Base-by-base conservation (phyloP, 495 filamentous ascomycete genomes). In the Cercophora newfieldiana region DNA sequence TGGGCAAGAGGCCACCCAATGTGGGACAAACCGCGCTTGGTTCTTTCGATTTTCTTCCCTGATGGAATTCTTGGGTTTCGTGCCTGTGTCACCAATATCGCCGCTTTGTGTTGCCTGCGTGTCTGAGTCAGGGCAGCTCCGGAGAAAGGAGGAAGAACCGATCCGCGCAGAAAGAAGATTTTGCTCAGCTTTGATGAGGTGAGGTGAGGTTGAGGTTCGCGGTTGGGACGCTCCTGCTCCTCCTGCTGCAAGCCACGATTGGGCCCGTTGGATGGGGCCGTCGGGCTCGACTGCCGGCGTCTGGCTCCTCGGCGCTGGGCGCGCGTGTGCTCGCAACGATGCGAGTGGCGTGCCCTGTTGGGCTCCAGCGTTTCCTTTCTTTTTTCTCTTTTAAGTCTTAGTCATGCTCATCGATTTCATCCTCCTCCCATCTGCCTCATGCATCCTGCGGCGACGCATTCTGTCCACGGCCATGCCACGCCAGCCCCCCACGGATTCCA, bases 281-380 rank as follows among this genome's bases (percentile, higher is more conserved):
- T 63, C 61, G 61, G 61, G 61, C 61, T 48, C 61, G 30, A 54
- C 50, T 63, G 61, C 61, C 61, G 60, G 33, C 19, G n/a, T 7
- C 22, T 37, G 24, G 24, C 24, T 26, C 19, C n/a, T 26, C 8
- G 55, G 55, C 55, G 55, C 55, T 62, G 44, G 18, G 14, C 18
- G 48, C 57, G 29, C 47, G 14, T 50, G 30, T n/a, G 10, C 22
- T 49, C 37, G 10, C 37, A 14, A 5, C n/a, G n/a, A n/a, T n/a
- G n/a, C n/a, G n/a, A 44, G 2, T 30, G n/a, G 47, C 47, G 47
- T 3, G 59, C 59, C 59, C 28, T 37, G 61, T 63, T 56, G 61
- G 61, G 50, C 50, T 56, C 31, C 29, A 19, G 31, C 19, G n/a
- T 56, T 56, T 56, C 7, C 8, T 53, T 55, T 63, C 18, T 33